phyloP scores from a whole-genome alignment of 305 asterid species.

The Solanum chacoense region DNA sequence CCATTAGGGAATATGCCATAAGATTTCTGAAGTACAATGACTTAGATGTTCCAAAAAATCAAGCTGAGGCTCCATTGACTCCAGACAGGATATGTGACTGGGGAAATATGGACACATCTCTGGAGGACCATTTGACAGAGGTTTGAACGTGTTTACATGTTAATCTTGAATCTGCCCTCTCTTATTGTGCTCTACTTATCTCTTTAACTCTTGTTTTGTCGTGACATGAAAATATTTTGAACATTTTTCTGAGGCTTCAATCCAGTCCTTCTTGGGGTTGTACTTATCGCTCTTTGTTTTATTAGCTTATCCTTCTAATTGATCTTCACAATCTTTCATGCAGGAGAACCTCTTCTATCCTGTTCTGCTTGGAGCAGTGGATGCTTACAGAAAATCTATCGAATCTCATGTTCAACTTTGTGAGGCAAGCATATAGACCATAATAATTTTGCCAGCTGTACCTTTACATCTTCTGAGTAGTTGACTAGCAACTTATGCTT shows the following conservation, averaged over 20 bases:
- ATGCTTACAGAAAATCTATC: slow-evolving; percentile 54
- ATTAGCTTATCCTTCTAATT: background rate
- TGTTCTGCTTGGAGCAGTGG: slow-evolving; percentile 56
- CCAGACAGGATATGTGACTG: slow-evolving; percentile 49
- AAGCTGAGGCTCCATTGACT: slow-evolving; percentile 43
- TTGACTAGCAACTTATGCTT: background rate
- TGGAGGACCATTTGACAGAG: slow-evolving; percentile 58
- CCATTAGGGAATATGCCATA: slow-evolving; percentile 62
- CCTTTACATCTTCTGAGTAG: background rate
- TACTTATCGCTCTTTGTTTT: background rate
- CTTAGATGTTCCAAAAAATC: slow-evolving; percentile 17
- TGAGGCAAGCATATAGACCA: slow-evolving; percentile 41
- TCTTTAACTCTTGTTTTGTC: background rate
- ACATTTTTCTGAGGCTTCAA: background rate
- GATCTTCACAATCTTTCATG: slow-evolving; percentile 10
- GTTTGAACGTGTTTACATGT: slow-evolving; percentile 27
- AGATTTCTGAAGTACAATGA: slow-evolving; percentile 46
- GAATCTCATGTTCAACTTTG: slow-evolving; percentile 48
- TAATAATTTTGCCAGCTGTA: background rate
- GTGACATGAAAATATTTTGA: background rate
- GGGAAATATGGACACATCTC: slow-evolving; percentile 39
- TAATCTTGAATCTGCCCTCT: background rate
- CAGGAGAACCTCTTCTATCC: slow-evolving; percentile 79
- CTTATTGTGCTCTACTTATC: background rate
- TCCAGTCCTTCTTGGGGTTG: background rate